These are phyloP conservation scores for Eremothecium coryli DNA, from an alignment of 1,139 yeast genomes.

Conservation along the genomic window DNA sequence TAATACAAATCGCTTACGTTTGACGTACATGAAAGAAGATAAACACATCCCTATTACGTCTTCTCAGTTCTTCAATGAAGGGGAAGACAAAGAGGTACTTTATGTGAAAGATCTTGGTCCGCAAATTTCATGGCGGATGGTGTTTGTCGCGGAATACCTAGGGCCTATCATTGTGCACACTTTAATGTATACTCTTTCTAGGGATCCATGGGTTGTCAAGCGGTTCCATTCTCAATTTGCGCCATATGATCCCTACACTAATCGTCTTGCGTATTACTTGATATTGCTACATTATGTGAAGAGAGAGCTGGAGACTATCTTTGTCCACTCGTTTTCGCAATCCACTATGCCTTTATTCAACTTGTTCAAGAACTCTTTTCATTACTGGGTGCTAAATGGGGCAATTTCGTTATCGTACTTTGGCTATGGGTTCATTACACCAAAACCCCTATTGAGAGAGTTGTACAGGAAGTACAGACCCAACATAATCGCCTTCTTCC, in stretches of 20 bases:
- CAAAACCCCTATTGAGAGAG: conserved; percentile 20
- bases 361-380: conserved; percentile 78
- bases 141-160: conserved; percentile 72
- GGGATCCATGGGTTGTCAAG: conserved; percentile 10
- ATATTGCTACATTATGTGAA: conserved; percentile 70
- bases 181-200: conserved; percentile 40
- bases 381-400: conserved; percentile 89
- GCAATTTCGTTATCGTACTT: conserved; percentile 56
- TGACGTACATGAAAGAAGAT: conserved; percentile 28
- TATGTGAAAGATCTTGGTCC: conserved; percentile 85
- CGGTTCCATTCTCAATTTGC: conserved; percentile 10
- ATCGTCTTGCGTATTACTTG: conserved; percentile 32
- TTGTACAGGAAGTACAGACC: conserved; percentile 16
- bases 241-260: conserved; percentile 18
- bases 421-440: conserved; percentile 47
- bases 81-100: conserved; percentile 33
- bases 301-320: conserved; percentile 79
- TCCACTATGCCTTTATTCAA: conserved; percentile 89
- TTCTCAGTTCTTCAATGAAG: conserved; percentile 23
- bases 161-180: conserved; percentile 85
- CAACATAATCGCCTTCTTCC: conserved; percentile 43
- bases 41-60: conserved; percentile 24
- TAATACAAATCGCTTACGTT: conserved; percentile 37
- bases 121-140: conserved; percentile 86
- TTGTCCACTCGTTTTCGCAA: conserved; percentile 74